Percentiles rank a stretch among this genome's conserved stretches.
phyloP scores from a whole-genome alignment of 148 eudicot genomes.

The Rhododendron kiyosumense region DNA sequence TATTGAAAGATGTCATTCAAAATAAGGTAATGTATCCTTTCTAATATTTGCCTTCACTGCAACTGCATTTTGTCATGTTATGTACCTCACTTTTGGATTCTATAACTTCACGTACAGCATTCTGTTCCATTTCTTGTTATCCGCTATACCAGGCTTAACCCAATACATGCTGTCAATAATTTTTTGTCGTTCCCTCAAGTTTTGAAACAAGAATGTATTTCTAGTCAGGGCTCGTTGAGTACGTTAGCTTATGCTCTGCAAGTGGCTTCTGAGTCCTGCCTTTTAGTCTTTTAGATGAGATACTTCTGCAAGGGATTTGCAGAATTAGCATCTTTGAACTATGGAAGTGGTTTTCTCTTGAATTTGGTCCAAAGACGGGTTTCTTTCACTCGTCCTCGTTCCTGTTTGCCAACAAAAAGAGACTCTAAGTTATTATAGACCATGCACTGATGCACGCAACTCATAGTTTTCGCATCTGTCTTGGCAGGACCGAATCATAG shows the following conservation, averaged over 20 bases:
- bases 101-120: not conserved
- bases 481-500: constrained; percentile 87
- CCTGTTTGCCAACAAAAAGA: not conserved
- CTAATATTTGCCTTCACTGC: not conserved
- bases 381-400: not conserved
- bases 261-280: constrained; percentile 1
- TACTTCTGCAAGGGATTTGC: not conserved
- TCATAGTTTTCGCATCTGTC: not conserved
- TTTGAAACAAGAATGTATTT: not conserved
- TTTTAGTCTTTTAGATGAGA: not conserved
- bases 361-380: not conserved
- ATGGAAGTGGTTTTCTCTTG: not conserved
- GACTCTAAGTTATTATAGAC: not conserved
- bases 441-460: not conserved
- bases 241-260: constrained; percentile 3
- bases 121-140: not conserved
- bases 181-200: not conserved
- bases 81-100: constrained; percentile 4
- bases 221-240: not conserved
- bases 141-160: not conserved
- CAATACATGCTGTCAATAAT: not conserved
- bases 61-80: not conserved
- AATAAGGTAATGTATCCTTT: constrained; percentile 59
- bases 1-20: constrained; percentile 96
- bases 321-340: not conserved